Conservation (phyloP, 2,329 filamentous ascomycete species). For the Bipolaris sorokiniana region DNA sequence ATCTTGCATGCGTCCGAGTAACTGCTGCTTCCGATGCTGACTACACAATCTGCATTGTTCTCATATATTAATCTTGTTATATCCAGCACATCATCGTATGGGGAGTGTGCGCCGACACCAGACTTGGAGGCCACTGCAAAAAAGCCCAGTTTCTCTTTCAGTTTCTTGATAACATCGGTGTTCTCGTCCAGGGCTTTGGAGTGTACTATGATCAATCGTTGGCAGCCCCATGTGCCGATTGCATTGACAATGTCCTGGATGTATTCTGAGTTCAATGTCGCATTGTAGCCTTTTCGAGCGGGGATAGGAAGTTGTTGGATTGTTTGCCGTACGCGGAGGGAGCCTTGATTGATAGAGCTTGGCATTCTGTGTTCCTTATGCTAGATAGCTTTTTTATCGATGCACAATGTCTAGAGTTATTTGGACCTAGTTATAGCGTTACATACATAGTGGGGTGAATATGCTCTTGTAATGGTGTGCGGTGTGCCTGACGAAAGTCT, state of each 20-base stretch:
- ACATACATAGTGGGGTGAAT: neutral
- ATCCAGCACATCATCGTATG: slow-evolving; percentile 31
- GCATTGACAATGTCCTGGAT: slow-evolving; percentile 23
- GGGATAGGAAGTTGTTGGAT: slow-evolving; percentile 29
- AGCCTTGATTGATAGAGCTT: slow-evolving; percentile 1
- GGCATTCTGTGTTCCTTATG: slow-evolving; percentile 7
- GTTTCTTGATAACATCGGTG: slow-evolving; percentile 22
- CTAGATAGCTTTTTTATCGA: neutral
- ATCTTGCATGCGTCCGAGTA: slow-evolving; percentile 40
- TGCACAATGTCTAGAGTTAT: neutral
- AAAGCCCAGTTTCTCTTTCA: slow-evolving; percentile 23
- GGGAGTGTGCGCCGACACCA: slow-evolving; percentile 31
- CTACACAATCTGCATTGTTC: slow-evolving; percentile 26
- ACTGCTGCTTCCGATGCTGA: slow-evolving; percentile 33
- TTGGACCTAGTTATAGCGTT: neutral
- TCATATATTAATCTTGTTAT: slow-evolving; percentile 25
- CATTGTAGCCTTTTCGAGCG: slow-evolving; percentile 24
- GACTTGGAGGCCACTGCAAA: slow-evolving; percentile 27
- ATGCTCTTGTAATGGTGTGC: neutral
- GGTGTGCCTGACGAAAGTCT: slow-evolving; percentile 13
- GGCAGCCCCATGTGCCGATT: slow-evolving; percentile 25
- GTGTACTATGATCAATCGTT: slow-evolving; percentile 27
- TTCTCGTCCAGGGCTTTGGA: slow-evolving; percentile 28
- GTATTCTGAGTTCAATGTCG: slow-evolving; percentile 25
- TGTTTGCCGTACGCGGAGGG: slow-evolving; percentile 16